Evolutionary conservation across 1,139 yeast species (phyloP).

Genomic region (Hemisphaericaspora xylanilytica): DNA sequence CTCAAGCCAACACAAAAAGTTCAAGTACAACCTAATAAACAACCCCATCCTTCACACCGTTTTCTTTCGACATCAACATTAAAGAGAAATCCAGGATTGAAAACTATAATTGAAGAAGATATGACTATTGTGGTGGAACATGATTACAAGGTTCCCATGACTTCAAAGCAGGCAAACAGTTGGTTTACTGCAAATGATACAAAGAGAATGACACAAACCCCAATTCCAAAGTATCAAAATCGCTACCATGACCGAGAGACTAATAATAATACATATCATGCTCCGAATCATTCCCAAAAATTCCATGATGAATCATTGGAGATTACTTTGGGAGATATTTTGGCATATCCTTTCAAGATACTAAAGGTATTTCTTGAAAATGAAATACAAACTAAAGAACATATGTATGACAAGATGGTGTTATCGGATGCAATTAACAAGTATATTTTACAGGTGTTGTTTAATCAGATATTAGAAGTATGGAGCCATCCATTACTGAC

Average conservation of each 20-base stretch:
- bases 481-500: slow-evolving; percentile 11
- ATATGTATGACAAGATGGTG: slow-evolving; percentile 12
- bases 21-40: slow-evolving; percentile 8
- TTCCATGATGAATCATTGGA: not conserved
- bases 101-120: slow-evolving; percentile 14
- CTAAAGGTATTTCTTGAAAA: slow-evolving; percentile 9
- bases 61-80: slow-evolving; percentile 3
- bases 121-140: not conserved
- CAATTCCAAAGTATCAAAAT: not conserved
- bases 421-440: slow-evolving; percentile 19
- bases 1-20: slow-evolving; percentile 1
- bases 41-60: slow-evolving; percentile 7
- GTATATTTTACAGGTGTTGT: slow-evolving; percentile 12
- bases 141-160: not conserved
- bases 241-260: not conserved
- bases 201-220: not conserved
- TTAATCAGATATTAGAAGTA: slow-evolving; percentile 7
- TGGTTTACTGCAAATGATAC: not conserved
- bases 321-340: slow-evolving; percentile 9
- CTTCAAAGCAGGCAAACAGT: too few relatives aligned
- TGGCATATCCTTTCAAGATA: slow-evolving; percentile 15
- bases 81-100: slow-evolving; percentile 8
- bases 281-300: not conserved
- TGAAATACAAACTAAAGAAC: slow-evolving; percentile 10
- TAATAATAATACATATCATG: not conserved